Conservation (phyloP, 2,329 filamentous ascomycete species). For the Calonectria fujianensis region DNA sequence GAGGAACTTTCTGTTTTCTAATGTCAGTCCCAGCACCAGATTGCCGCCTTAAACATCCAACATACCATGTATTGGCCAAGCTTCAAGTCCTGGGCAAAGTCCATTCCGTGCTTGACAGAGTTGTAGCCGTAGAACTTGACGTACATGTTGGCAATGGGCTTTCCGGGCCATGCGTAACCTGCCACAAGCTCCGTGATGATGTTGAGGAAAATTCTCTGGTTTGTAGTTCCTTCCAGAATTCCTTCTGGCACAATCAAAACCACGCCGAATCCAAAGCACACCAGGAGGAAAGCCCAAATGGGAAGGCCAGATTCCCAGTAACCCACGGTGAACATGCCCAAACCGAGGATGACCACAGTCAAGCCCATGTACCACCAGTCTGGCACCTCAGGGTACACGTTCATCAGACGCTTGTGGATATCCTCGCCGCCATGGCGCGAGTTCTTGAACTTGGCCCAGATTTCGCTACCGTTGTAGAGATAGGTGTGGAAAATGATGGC, state of each 20-base stretch:
- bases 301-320: conserved; percentile 39
- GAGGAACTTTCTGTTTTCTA: conserved; percentile 29
- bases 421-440: conserved; percentile 36
- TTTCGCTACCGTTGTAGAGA: conserved; percentile 36
- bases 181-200: conserved; percentile 36
- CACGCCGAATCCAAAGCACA: conserved; percentile 35
- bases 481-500: conserved; percentile 39
- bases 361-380: conserved; percentile 38
- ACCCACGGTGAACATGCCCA: conserved; percentile 39
- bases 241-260: conserved; percentile 35
- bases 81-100: conserved; percentile 40
- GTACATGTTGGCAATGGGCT: conserved; percentile 41
- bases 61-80: conserved; percentile 39
- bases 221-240: conserved; percentile 37
- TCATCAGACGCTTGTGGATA: conserved; percentile 38
- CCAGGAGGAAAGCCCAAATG: conserved; percentile 36
- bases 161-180: conserved; percentile 39
- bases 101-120: conserved; percentile 40
- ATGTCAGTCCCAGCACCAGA: neutral
- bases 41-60: neutral
- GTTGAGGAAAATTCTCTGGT: conserved; percentile 41
- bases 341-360: conserved; percentile 22
- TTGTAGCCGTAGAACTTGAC: conserved; percentile 41
- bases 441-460: conserved; percentile 40
- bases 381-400: conserved; percentile 35